Conservation (phyloP, 768 basidiomycete genomes). For the Termitomyces bulborhizus region DNA sequence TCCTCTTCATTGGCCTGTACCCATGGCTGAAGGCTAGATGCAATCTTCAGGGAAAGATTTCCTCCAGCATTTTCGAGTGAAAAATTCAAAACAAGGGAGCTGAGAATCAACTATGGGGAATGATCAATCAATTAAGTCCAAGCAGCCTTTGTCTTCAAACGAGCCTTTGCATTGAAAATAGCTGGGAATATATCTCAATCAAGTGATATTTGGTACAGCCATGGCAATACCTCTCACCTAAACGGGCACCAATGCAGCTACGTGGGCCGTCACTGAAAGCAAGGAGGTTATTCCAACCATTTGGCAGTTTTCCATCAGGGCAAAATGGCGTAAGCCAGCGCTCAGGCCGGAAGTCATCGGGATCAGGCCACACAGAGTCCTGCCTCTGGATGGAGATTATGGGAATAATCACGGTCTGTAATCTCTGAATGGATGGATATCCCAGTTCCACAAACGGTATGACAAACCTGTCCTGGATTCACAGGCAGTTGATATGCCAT, state of each 20-base stretch:
- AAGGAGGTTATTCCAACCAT: background rate
- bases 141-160: background rate
- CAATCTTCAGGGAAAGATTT: background rate
- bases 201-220: fast-evolving
- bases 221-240: background rate
- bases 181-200: background rate
- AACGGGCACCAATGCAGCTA: background rate
- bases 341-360: background rate
- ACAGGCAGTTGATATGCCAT: background rate
- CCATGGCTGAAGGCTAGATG: background rate
- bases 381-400: background rate
- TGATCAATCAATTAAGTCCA: background rate
- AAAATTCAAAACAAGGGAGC: background rate
- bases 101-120: background rate
- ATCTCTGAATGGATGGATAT: background rate
- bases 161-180: background rate
- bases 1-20: background rate
- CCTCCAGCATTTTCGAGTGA: background rate
- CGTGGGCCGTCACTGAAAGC: background rate
- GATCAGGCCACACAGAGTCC: background rate
- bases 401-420: background rate
- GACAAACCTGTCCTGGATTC: background rate
- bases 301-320: background rate
- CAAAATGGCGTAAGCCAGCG: background rate
- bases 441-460: no score